phyloP scores from a whole-genome alignment of 805 yeast species.

The Candida tammaniensis region DNA sequence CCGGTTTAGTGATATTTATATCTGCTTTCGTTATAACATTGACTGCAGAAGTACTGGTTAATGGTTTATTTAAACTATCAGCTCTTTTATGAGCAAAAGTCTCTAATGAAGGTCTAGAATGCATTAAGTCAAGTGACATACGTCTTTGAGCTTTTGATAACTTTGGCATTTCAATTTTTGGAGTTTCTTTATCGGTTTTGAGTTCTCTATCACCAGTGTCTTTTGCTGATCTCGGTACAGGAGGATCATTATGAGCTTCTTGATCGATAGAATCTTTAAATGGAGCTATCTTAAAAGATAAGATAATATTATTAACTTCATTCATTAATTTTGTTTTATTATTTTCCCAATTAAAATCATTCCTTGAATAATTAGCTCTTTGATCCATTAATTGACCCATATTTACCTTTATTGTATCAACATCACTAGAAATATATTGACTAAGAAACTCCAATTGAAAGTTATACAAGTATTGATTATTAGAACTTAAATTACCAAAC shows the following conservation, averaged over 20 bases:
- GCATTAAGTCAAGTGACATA: constrained; percentile 29
- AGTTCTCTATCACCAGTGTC: neutral
- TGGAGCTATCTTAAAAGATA: constrained; percentile 10
- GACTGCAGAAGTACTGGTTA: constrained; percentile 27
- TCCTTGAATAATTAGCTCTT: constrained; percentile 7
- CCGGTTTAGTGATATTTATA: constrained; percentile 15
- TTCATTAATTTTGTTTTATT: constrained; percentile 13
- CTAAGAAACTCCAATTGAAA: constrained; percentile 14
- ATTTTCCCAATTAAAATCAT: constrained; percentile 13
- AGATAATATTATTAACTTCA: constrained; percentile 15
- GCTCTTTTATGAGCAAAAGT: constrained; percentile 7
- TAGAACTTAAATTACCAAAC: constrained; percentile 12
- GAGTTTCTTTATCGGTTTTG: neutral
- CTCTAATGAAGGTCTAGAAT: constrained; percentile 11
- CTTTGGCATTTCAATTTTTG: constrained; percentile 14
- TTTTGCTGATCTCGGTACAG: neutral
- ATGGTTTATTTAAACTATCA: constrained; percentile 23
- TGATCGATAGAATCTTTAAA: constrained; percentile 3
- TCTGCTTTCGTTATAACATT: constrained; percentile 27
- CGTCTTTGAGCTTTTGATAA: constrained; percentile 21
- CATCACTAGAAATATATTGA: constrained; percentile 10
- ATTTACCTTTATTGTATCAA: constrained; percentile 4
- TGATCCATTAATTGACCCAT: constrained; percentile 6
- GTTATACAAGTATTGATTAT: constrained; percentile 10
- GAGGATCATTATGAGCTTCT: neutral